Conservation (phyloP, 2,329 filamentous ascomycete species). For the Ascochyta rabiei region DNA sequence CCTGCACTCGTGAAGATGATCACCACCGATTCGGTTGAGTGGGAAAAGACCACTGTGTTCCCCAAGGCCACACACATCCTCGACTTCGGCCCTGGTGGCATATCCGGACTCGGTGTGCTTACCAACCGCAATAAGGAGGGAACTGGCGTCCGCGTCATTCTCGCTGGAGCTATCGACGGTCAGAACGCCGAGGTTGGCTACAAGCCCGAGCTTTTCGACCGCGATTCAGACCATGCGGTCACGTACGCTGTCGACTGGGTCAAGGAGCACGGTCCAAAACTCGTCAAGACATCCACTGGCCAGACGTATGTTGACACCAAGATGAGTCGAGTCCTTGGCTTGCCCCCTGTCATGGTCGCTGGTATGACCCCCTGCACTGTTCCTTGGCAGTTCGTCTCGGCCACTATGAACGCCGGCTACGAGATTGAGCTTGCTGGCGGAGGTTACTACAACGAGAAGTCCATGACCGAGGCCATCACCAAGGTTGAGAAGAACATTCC, state of each 20-base stretch:
- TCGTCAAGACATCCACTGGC: slow-evolving; percentile 87
- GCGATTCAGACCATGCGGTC: slow-evolving; percentile 91
- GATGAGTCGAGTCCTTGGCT: slow-evolving; percentile 54
- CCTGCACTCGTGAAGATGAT: slow-evolving; percentile 89
- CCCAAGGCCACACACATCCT: slow-evolving; percentile 89
- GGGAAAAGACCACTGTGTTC: slow-evolving; percentile 94
- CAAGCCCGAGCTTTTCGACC: slow-evolving; percentile 96
- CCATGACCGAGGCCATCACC: slow-evolving; percentile 54
- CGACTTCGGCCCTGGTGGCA: slow-evolving; percentile 95
- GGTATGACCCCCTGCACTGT: slow-evolving; percentile 58
- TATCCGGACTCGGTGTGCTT: slow-evolving; percentile 92
- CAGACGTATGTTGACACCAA: slow-evolving; percentile 95
- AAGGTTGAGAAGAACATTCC: slow-evolving; percentile 54
- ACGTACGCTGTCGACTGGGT: slow-evolving; percentile 98
- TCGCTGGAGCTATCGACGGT: slow-evolving; percentile 91
- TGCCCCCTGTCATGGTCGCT: slow-evolving; percentile 56
- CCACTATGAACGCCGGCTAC: slow-evolving; percentile 60
- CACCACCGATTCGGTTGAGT: slow-evolving; percentile 90
- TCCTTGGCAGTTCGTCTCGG: slow-evolving; percentile 58
- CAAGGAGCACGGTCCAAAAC: slow-evolving; percentile 90
- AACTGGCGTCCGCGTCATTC: slow-evolving; percentile 93
- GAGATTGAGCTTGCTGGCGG: slow-evolving; percentile 58
- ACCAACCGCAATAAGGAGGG: slow-evolving; percentile 99
- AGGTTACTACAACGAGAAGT: slow-evolving; percentile 56
- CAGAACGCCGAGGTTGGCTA: slow-evolving; percentile 91